Conservation (phyloP, 257 asterid species). For the Ocimum tenuiflorum region DNA sequence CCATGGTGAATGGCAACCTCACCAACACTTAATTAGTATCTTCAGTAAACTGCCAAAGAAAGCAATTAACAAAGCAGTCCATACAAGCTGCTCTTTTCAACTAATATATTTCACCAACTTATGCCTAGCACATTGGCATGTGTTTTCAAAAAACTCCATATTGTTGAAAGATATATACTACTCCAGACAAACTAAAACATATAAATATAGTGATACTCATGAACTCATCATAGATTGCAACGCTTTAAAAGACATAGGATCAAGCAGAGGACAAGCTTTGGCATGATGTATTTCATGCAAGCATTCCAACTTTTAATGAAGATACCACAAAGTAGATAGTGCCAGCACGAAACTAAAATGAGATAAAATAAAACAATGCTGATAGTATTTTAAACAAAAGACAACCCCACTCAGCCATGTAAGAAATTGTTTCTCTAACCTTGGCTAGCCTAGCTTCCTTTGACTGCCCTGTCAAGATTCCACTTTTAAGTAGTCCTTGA, state of each 20-base stretch:
- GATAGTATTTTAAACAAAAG: not conserved
- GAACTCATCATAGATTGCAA: not conserved
- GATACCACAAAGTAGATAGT: slow-evolving; percentile 1
- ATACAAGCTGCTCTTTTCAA: too few species aligned
- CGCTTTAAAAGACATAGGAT: not conserved
- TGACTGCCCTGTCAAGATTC: slow-evolving; percentile 84
- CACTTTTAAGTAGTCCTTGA: slow-evolving; percentile 84
- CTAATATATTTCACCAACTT: not conserved
- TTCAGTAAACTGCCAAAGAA: too few species aligned
- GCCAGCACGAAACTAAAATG: not conserved
- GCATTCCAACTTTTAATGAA: not conserved
- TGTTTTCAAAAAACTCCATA: slow-evolving; percentile 2
- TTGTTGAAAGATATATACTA: not conserved
- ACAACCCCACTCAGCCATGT: slow-evolving; percentile 13
- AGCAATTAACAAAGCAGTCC: too few species aligned
- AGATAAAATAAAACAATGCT: not conserved
- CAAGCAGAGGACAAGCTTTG: not conserved
- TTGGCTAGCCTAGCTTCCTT: slow-evolving; percentile 97
- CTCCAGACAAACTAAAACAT: slow-evolving; percentile 10
- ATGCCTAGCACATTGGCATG: not conserved
- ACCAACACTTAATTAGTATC: not conserved
- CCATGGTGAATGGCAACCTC: not conserved
- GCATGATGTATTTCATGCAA: not conserved
- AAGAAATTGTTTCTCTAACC: slow-evolving; percentile 41
- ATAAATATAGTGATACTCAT: not conserved